phyloP scores from a whole-genome alignment of 371 early-diverging fungal genomes.

The Mucor velutinosus region DNA sequence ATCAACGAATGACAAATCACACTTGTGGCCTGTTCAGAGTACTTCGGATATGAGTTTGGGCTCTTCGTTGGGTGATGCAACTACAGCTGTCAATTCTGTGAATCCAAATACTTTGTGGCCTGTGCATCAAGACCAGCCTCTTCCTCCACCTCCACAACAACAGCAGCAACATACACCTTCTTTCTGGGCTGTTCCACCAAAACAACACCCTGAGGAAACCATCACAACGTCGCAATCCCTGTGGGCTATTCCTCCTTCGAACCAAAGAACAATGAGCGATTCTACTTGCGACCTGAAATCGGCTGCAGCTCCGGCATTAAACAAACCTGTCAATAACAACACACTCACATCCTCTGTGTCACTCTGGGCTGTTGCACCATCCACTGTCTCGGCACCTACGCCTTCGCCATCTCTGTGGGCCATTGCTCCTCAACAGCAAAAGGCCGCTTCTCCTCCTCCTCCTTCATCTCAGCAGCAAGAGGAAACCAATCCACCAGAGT shows the following conservation, averaged over 20 bases:
- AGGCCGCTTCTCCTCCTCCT: background rate
- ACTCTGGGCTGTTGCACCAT: constrained; percentile 37
- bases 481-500: background rate
- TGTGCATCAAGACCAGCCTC: constrained; percentile 13
- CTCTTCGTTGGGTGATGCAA: constrained; percentile 7
- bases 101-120: constrained; percentile 11
- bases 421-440: constrained; percentile 11
- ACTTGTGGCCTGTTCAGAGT: constrained; percentile 9
- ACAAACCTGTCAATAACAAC: constrained; percentile 1
- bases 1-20: constrained; percentile 14
- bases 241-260: constrained; percentile 24
- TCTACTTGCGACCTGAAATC: background rate
- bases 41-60: constrained; percentile 9
- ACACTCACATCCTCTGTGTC: constrained; percentile 16
- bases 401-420: constrained; percentile 31
- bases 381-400: constrained; percentile 10
- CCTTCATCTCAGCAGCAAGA: background rate
- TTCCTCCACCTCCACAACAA: background rate
- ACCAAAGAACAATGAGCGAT: background rate
- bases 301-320: background rate
- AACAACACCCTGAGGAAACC: constrained; percentile 9
- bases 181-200: constrained; percentile 17
- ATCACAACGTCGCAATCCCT: constrained; percentile 11
- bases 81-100: background rate
- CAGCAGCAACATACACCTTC: constrained; percentile 6